Base-by-base conservation (phyloP, 345 rosid species). In the Reutealis trisperma region DNA sequence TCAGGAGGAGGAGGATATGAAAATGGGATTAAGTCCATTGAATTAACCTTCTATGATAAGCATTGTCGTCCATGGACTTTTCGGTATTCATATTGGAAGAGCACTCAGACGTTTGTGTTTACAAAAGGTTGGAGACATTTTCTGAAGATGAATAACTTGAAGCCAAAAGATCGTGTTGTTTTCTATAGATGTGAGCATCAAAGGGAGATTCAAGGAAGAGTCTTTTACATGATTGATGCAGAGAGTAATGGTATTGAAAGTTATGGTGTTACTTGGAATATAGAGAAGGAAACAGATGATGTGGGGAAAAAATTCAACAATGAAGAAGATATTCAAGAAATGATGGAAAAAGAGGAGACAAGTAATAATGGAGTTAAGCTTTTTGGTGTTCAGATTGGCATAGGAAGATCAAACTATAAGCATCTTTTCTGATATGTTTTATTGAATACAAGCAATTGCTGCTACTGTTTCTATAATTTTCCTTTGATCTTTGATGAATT, bases 91-190 rank as follows among this genome's bases (percentile, higher is more conserved):
- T 83, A 79, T 41, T 54, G 79, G 74, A 67, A 42, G 13, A 80
- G 79, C 6, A 70, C 70, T 9, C 44, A 44, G 32, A 71, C 70
- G 6, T 77, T 57, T 61, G 45, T 70, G 65, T 66, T 83, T 5
- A 65, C 77, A 6, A 74, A 27, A 51, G 83, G 83, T 10, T 83
- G 79, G 83, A 74, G 76, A 49, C 75, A 73, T 24, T 80, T 83
- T 27, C 66, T 74, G 18, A 52, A 11, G 65, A 71, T 63, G 83
- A 83, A 83, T 22, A 52, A 45, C 74, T 30, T 80, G 83, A 79
- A 21, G 0, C 55, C 72, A 13, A 67, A 52, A 34, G 81, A 83
- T 32, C 9, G 8, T 1, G 52, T 83, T 54, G 14, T 37, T 14
- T 73, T 79, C 62, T 83, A 79, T 24, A 59, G 64, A 49, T 55